A percentile compares a stretch with the other conserved stretches of the same genome.
Evolutionary conservation across 2,329 filamentous ascomycete species (phyloP).

Genomic region (Phoma sp.): DNA sequence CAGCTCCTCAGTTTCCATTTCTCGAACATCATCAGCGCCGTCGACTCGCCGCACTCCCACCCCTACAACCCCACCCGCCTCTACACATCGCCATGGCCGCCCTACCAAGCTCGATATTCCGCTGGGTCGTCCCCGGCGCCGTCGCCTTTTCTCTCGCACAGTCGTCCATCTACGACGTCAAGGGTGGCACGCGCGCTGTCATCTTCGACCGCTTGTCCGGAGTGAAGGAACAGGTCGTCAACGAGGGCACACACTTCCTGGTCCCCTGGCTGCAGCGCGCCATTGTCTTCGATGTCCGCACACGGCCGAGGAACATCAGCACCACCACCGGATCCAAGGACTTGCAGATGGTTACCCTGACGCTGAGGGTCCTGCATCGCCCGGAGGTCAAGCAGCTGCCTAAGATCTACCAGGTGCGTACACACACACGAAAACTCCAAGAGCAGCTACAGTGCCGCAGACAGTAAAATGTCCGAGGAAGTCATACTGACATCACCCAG

Average conservation of each 20-base stretch:
- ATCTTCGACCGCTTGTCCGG: conserved; percentile 95
- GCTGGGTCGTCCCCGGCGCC: conserved; percentile 74
- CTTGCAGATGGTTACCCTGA: conserved; percentile 99
- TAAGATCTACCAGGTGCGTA: conserved; percentile 93
- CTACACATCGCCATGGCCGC: conserved; percentile 37
- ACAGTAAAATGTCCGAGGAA: no score
- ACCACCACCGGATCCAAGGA: conserved; percentile 99
- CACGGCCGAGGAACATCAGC: conserved; percentile 95
- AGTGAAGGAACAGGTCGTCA: conserved; percentile 90
- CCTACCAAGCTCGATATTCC: conserved; percentile 44
- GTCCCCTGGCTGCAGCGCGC: conserved; percentile 94
- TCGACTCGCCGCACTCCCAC: conserved; percentile 17
- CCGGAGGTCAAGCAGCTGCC: conserved; percentile 91
- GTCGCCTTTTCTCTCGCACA: conserved; percentile 72
- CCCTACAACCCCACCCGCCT: conserved; percentile 24
- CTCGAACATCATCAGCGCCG: conserved; percentile 12
- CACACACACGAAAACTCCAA: not conserved
- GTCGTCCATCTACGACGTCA: conserved; percentile 94
- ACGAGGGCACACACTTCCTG: conserved; percentile 96
- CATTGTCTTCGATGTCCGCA: conserved; percentile 96
- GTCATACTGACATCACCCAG: conserved; percentile 56
- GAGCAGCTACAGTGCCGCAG: not conserved
- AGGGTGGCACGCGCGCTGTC: conserved; percentile 90
- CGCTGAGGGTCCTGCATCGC: conserved; percentile 90
- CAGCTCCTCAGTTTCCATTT: conserved; percentile 21